Conservation (phyloP, 139 green algal genomes). For the Parachlorella kessleri region DNA sequence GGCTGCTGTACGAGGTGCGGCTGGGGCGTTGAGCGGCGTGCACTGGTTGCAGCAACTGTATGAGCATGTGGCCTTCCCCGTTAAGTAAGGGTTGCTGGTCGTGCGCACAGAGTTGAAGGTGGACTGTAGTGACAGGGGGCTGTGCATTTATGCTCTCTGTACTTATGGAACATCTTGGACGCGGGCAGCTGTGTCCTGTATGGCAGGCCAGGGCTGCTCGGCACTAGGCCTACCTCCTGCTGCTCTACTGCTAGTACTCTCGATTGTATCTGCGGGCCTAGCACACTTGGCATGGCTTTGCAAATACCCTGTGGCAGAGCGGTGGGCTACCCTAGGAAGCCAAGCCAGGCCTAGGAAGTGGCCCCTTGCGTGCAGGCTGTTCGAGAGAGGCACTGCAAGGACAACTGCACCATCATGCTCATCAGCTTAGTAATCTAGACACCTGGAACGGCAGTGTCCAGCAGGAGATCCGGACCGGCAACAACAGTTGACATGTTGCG, state of each 20-base stretch:
- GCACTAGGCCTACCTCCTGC: background rate
- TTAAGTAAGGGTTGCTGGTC: background rate
- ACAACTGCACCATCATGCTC: constrained; percentile 68
- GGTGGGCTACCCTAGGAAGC: background rate
- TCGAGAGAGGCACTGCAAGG: constrained; percentile 54
- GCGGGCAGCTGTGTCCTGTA: background rate
- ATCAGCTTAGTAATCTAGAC: no score
- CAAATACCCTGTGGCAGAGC: background rate
- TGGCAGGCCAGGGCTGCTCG: background rate
- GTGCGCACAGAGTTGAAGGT: no score
- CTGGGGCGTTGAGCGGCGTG: no score
- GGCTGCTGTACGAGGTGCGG: constrained; percentile 52
- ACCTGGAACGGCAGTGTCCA: no score
- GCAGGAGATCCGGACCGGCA: no score
- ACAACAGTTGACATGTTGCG: no score
- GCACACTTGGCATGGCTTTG: background rate
- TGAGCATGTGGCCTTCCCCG: background rate
- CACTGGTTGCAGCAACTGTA: background rate
- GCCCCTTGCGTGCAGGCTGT: constrained; percentile 42
- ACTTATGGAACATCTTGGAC: background rate
- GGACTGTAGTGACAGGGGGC: no score
- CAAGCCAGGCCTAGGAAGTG: no score
- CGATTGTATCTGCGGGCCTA: background rate
- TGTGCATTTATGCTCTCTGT: background rate
- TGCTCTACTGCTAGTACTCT: background rate